These are phyloP conservation scores for Calonectria pauciramosa DNA, from an alignment of 2,329 filamentous ascomycete species.

Conservation along the genomic window DNA sequence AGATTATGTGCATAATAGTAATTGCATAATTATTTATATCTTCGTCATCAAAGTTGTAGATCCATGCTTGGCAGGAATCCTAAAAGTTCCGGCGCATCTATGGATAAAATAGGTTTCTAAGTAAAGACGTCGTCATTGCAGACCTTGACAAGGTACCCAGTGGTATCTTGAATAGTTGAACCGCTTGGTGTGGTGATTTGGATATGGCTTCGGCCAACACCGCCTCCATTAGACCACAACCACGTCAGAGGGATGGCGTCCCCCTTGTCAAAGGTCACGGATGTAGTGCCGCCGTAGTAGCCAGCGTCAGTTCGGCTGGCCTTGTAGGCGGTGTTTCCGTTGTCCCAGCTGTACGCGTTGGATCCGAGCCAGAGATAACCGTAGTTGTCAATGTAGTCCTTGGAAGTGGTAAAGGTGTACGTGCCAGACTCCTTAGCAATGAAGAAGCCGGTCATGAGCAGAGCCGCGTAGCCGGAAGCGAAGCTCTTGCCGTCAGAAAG, in stretches of 20 bases:
- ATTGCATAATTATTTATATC: too few relatives aligned
- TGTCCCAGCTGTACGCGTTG: not conserved
- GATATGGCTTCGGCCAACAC: not conserved
- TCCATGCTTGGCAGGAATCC: not conserved
- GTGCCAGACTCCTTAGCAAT: conserved; percentile 7
- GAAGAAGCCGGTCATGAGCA: conserved; percentile 11
- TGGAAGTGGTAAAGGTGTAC: not conserved
- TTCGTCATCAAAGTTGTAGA: not conserved
- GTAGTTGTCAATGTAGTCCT: conserved; percentile 1
- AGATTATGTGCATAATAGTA: too few relatives aligned
- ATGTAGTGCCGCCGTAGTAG: not conserved
- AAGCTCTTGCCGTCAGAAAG: conserved; percentile 5
- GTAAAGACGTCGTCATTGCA: not conserved
- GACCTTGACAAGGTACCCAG: conserved; percentile 1
- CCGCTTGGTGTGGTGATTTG: not conserved
- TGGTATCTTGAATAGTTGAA: not conserved
- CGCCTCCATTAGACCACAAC: conserved; percentile 12
- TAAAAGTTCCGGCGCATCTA: not conserved
- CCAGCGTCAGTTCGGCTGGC: not conserved
- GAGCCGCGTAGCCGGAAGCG: not conserved
- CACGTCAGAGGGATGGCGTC: conserved; percentile 13
- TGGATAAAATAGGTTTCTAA: not conserved
- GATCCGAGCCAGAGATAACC: conserved; percentile 13
- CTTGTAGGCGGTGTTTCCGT: not conserved
- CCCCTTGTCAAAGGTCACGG: not conserved